Conservation (phyloP, 129 eudicot genomes). For the Lactuca saligna region DNA sequence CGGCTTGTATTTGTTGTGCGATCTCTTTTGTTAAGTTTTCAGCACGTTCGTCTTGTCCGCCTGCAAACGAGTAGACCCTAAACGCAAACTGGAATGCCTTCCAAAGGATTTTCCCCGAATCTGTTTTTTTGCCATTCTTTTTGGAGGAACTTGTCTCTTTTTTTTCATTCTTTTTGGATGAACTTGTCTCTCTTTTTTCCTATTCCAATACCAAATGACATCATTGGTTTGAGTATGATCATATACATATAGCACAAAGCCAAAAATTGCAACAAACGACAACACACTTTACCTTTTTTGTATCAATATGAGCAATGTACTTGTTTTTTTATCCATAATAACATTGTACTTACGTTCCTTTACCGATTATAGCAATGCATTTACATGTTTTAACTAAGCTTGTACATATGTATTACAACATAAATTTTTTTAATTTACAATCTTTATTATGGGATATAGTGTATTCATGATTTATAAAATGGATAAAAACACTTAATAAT, state of each 20-base stretch:
- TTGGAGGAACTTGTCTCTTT: slow-evolving; percentile 44
- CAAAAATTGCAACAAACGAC: too few species aligned
- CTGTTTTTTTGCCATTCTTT: slow-evolving; percentile 43
- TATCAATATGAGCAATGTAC: too few species aligned
- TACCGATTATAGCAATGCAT: too few species aligned
- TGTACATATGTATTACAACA: too few species aligned
- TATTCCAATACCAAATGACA: not conserved
- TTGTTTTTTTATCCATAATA: too few species aligned
- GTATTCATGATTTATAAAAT: not conserved
- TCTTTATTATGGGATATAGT: not conserved
- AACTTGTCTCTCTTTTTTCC: slow-evolving; percentile 51
- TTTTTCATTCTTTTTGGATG: slow-evolving; percentile 50
- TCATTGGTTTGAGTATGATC: not conserved
- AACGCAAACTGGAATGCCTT: slow-evolving; percentile 84
- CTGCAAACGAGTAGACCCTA: slow-evolving; percentile 82
- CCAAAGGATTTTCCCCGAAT: slow-evolving; percentile 66
- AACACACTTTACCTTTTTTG: too few species aligned
- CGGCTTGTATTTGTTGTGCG: slow-evolving; percentile 70
- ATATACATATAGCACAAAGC: not conserved
- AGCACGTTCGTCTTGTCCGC: slow-evolving; percentile 94
- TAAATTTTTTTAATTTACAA: too few species aligned
- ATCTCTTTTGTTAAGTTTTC: slow-evolving; percentile 72
- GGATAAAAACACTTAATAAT: not conserved
- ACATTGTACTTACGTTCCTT: too few species aligned
- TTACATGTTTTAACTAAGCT: too few species aligned